Evolutionary conservation across 2,329 filamentous ascomycete genomes (phyloP).

Genomic region (Colletotrichum echinochloae): DNA sequence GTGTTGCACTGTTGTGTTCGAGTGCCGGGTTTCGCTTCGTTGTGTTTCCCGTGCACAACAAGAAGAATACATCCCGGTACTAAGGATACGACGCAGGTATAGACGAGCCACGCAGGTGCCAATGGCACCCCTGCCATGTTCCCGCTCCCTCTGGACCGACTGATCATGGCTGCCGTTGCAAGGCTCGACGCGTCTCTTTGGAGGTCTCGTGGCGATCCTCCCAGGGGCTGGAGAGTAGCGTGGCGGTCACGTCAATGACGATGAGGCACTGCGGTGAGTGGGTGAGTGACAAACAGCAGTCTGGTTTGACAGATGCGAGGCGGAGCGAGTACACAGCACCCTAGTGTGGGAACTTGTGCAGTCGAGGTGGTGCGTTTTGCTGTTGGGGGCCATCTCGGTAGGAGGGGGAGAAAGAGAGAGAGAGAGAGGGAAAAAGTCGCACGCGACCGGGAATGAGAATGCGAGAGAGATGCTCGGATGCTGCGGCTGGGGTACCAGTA

Average conservation of each 20-base stretch:
- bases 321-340: background rate
- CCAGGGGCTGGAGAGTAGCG: background rate
- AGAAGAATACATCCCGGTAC: too few relatives aligned
- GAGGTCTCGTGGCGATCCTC: conserved; percentile 27
- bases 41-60: background rate
- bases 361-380: background rate
- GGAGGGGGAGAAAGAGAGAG: background rate
- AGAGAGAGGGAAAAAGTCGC: conserved; percentile 12
- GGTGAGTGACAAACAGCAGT: background rate
- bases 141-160: conserved; percentile 7
- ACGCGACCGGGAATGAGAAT: conserved; percentile 22
- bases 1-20: background rate
- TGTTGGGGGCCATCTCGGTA: conserved; percentile 12
- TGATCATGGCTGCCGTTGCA: background rate
- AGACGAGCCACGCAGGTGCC: conserved; percentile 27
- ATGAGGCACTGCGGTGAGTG: background rate
- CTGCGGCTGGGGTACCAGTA: conserved; percentile 37
- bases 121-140: conserved; percentile 5
- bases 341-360: background rate
- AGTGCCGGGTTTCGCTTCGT: background rate
- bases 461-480: conserved; percentile 24
- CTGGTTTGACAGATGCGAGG: background rate
- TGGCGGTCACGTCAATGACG: background rate
- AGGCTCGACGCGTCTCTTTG: conserved; percentile 6
- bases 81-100: too few relatives aligned